Evolutionary conservation across 1,284 basidiomycete genomes (phyloP), one percentile per base, ranked within the genome.

Genomic region (Ustilago esculenta): DNA sequence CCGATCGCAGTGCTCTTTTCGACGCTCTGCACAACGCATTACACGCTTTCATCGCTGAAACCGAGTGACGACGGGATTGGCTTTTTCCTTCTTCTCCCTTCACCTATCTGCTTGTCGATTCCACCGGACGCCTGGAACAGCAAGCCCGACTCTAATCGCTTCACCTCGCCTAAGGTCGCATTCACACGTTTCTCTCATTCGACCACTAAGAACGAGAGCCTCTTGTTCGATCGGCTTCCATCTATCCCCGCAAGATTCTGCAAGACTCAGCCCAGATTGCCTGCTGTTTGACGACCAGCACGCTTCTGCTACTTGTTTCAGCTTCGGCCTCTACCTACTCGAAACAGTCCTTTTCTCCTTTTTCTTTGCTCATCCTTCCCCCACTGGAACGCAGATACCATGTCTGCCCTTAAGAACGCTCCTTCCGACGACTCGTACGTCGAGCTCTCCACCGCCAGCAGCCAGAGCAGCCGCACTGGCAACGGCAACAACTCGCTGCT

Each of bases 381-480:
- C 32, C 46, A 12, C 29, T 33, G 21, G n/a, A 51, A 20, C 5
- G 14, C 14, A 21, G 14, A 24, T 46, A 60, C 8, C 45, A 65
- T 70, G 67, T 56, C 67, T 35, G 34, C 45, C 45, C 40, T 45
- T 48, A 65, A 70, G 45, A 64, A 58, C 52, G 18, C 57, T 18
- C 67, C 67, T 45, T 70, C 67, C 11, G 67, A 70, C 54, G 67
- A 70, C 57, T 60, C 56, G 47, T 70, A 57, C 40, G 67, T 70
- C 49, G 60, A 65, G 35, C 53, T 70, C 35, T 70, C 67, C n/a
- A 49, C 47, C 29, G 25, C 53, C 14, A 60, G 57, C 55, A 70
- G 61, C 61, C 67, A 70, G 67, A 57, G 41, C 51, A 64, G 67
- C 45, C 41, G 41, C 48, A 55, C 40, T 14, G 50, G 42, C 34